Evolutionary conservation across 2,329 filamentous ascomycete genomes (phyloP).

Genomic region (Epichloe bromicola): DNA sequence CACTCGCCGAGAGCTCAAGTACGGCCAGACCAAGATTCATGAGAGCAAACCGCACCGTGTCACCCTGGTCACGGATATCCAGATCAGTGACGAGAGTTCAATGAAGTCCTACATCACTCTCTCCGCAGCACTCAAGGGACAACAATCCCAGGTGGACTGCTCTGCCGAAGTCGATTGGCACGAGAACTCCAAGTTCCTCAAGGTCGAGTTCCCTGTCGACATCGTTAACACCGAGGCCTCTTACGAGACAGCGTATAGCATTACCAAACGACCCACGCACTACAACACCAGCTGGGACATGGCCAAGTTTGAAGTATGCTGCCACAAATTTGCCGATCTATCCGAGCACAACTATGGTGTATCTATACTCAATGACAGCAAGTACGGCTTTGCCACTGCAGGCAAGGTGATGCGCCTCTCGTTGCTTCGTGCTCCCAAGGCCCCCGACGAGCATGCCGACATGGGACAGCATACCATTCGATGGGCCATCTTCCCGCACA

Average conservation of each 20-base stretch:
- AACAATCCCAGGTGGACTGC: slow-evolving; percentile 57
- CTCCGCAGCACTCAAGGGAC: slow-evolving; percentile 49
- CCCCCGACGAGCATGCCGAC: slow-evolving; percentile 84
- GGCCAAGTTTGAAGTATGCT: slow-evolving; percentile 96
- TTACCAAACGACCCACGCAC: slow-evolving; percentile 81
- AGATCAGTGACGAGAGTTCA: slow-evolving; percentile 77
- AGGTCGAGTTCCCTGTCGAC: slow-evolving; percentile 94
- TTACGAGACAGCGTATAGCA: slow-evolving; percentile 90
- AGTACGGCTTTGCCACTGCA: slow-evolving; percentile 86
- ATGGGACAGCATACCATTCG: slow-evolving; percentile 83
- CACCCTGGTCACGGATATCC: slow-evolving; percentile 70
- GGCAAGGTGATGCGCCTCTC: slow-evolving; percentile 85
- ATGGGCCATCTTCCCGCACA: slow-evolving; percentile 82
- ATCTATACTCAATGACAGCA: slow-evolving; percentile 86
- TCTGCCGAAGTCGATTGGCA: slow-evolving; percentile 89
- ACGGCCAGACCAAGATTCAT: slow-evolving; percentile 54
- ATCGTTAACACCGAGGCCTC: slow-evolving; percentile 82
- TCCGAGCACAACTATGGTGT: slow-evolving; percentile 83
- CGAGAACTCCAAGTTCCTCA: slow-evolving; percentile 94
- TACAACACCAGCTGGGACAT: slow-evolving; percentile 98
- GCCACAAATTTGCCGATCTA: slow-evolving; percentile 85
- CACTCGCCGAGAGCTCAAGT: slow-evolving; percentile 63
- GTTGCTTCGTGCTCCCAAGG: slow-evolving; percentile 76
- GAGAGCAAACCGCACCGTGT: slow-evolving; percentile 64
- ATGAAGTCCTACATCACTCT: slow-evolving; percentile 78